Percentiles rank a stretch among this genome's conserved stretches.
Evolutionary conservation across 179 eudicot genomes (phyloP).

Genomic region (Amaranthus tricolor): DNA sequence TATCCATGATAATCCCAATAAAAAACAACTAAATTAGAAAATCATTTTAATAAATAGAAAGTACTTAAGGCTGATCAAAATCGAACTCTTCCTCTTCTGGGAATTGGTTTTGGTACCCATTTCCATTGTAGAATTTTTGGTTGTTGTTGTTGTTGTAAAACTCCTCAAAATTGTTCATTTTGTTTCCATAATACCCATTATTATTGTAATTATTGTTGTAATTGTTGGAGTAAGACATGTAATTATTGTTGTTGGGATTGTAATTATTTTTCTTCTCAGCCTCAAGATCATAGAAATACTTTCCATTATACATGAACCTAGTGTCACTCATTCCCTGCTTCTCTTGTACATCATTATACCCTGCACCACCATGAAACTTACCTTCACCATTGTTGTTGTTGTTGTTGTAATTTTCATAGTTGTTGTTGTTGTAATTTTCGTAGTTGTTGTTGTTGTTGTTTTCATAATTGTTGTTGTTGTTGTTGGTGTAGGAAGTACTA

Average conservation of each 20-base stretch:
- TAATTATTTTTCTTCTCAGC: constrained; percentile 20
- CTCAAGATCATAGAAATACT: constrained; percentile 31
- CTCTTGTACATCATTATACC: constrained; percentile 27
- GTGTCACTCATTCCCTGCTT: constrained; percentile 60
- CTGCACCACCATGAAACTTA: constrained; percentile 5
- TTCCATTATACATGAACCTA: constrained; percentile 41
- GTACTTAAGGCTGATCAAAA: constrained; percentile 25
- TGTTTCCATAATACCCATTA: constrained; percentile 5
- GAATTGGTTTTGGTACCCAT: constrained; percentile 21
- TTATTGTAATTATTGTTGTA: constrained; percentile 16
- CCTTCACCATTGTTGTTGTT: constrained; percentile 3
- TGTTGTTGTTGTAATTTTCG: constrained; percentile 8
- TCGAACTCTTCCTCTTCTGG: constrained; percentile 29
- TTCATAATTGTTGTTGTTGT: constrained; percentile 27
- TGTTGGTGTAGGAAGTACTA: constrained; percentile 11
- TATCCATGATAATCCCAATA: background rate
- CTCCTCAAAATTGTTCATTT: background rate
- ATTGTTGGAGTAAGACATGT: constrained; percentile 9
- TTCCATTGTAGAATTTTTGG: background rate
- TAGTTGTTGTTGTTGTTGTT: constrained; percentile 4
- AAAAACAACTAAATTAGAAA: background rate
- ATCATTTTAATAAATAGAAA: background rate
- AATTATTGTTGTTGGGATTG: background rate
- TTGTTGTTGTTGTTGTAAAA: constrained; percentile 7
- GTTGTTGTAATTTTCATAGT: background rate